phyloP scores from a whole-genome alignment of 1,284 basidiomycete species.

The Austroboletus novae-zelandiae region DNA sequence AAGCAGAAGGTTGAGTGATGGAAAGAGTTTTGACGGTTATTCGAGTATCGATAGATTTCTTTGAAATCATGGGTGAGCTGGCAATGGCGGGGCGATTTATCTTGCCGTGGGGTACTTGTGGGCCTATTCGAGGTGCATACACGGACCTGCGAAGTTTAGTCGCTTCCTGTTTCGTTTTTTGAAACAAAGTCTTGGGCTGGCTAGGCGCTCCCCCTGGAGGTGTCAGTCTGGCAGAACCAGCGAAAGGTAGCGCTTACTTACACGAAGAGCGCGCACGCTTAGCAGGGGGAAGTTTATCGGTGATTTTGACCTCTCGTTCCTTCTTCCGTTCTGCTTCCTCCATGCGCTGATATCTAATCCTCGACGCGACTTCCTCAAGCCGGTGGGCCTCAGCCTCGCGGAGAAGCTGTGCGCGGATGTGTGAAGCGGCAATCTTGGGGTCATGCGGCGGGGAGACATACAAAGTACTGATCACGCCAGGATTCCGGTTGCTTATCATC shows the following conservation, averaged over 20 bases:
- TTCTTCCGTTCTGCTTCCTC: conserved; percentile 70
- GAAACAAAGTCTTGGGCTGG: conserved; percentile 67
- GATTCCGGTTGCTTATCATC: conserved; percentile 47
- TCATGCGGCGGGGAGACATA: conserved; percentile 34
- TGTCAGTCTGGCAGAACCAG: conserved; percentile 8
- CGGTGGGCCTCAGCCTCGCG: conserved; percentile 55
- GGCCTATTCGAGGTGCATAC: conserved; percentile 50
- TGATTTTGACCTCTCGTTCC: conserved; percentile 68
- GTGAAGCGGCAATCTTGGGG: conserved; percentile 5
- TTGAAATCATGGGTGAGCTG: conserved; percentile 33
- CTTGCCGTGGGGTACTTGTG: conserved; percentile 48
- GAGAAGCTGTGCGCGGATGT: conserved; percentile 41
- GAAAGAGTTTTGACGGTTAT: conserved; percentile 45
- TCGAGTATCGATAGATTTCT: conserved; percentile 34
- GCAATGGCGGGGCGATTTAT: conserved; percentile 38
- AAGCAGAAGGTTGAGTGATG: conserved; percentile 28
- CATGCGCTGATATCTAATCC: conserved; percentile 59
- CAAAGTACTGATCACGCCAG: conserved; percentile 70
- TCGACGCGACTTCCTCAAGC: conserved; percentile 57
- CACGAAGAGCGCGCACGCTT: conserved; percentile 57
- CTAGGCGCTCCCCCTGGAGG: conserved; percentile 45
- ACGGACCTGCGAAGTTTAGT: conserved; percentile 62
- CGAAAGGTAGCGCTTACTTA: conserved; percentile 42
- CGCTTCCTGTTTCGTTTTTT: conserved; percentile 70
- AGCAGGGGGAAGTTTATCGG: conserved; percentile 58